Evolutionary conservation across 805 yeast species (phyloP).

Genomic region (Yarrowia bubula): DNA sequence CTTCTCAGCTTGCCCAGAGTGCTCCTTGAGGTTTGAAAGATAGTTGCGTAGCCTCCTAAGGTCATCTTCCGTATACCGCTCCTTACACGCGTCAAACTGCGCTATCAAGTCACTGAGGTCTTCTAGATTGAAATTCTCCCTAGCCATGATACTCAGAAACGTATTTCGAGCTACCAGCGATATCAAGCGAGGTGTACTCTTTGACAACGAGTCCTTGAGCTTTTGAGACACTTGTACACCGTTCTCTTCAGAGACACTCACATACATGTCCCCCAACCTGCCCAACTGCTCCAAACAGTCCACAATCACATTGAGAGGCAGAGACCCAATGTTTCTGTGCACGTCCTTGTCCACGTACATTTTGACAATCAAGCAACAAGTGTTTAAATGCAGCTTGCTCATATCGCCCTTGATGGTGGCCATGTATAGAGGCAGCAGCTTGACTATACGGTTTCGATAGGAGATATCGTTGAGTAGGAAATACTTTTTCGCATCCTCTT

Average conservation of each 20-base stretch:
- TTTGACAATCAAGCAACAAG: background rate
- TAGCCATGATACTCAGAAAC: background rate
- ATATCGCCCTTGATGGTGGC: background rate
- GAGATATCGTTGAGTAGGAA: background rate
- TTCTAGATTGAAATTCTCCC: background rate
- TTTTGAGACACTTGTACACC: background rate
- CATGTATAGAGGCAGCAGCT: background rate
- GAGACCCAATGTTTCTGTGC: background rate
- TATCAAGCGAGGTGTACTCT: background rate
- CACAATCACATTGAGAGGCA: background rate
- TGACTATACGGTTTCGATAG: background rate
- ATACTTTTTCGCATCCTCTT: background rate
- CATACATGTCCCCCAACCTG: background rate
- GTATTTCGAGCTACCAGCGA: background rate
- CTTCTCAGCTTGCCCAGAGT: background rate
- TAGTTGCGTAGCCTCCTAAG: background rate
- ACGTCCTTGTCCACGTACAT: conserved; percentile 9
- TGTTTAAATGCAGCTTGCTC: background rate
- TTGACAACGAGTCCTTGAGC: background rate
- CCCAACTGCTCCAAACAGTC: background rate
- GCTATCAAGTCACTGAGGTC: background rate
- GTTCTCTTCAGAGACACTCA: background rate
- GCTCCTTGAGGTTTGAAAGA: background rate
- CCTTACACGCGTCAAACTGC: background rate
- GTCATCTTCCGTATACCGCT: background rate